These are phyloP conservation scores for Sporopachydermia quercuum DNA, from an alignment of 805 yeast genomes.

Conservation along the genomic window DNA sequence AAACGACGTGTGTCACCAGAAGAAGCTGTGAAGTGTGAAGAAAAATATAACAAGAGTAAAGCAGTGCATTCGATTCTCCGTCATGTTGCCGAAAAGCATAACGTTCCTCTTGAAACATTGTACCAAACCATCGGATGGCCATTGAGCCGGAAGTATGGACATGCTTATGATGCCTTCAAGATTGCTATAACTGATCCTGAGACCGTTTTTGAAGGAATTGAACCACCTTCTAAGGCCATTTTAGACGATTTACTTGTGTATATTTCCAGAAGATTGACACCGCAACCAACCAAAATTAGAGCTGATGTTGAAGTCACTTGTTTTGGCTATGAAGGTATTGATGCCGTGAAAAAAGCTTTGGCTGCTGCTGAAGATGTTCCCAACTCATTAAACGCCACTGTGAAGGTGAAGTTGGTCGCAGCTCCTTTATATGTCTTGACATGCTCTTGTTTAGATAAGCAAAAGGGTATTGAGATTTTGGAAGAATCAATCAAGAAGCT, in stretches of 20 bases:
- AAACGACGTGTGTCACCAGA: slow-evolving; percentile 97
- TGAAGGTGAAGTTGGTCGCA: slow-evolving; percentile 90
- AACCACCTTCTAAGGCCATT: slow-evolving; percentile 57
- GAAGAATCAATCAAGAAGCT: slow-evolving; percentile 70
- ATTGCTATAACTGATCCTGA: slow-evolving; percentile 82
- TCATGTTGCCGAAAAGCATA: slow-evolving; percentile 96
- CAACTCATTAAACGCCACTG: slow-evolving; percentile 14
- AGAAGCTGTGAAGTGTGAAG: slow-evolving; percentile 95
- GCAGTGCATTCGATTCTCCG: slow-evolving; percentile 97
- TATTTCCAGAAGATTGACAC: slow-evolving; percentile 87
- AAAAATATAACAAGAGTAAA: slow-evolving; percentile 89
- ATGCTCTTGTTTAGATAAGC: slow-evolving; percentile 84
- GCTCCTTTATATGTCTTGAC: slow-evolving; percentile 94
- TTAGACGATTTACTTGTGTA: slow-evolving; percentile 75
- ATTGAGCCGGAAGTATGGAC: slow-evolving; percentile 85
- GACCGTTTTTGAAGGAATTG: slow-evolving; percentile 67
- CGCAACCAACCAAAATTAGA: slow-evolving; percentile 94
- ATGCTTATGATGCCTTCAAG: slow-evolving; percentile 95
- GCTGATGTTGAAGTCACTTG: slow-evolving; percentile 98
- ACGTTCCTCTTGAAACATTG: slow-evolving; percentile 69
- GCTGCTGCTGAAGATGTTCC: slow-evolving; percentile 79
- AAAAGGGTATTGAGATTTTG: slow-evolving; percentile 68
- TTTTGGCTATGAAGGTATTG: slow-evolving; percentile 93
- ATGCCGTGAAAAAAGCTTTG: slow-evolving; percentile 85
- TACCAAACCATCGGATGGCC: slow-evolving; percentile 96